phyloP scores from a whole-genome alignment of 2,329 filamentous ascomycete genomes.

The Ramularia collo-cygni region DNA sequence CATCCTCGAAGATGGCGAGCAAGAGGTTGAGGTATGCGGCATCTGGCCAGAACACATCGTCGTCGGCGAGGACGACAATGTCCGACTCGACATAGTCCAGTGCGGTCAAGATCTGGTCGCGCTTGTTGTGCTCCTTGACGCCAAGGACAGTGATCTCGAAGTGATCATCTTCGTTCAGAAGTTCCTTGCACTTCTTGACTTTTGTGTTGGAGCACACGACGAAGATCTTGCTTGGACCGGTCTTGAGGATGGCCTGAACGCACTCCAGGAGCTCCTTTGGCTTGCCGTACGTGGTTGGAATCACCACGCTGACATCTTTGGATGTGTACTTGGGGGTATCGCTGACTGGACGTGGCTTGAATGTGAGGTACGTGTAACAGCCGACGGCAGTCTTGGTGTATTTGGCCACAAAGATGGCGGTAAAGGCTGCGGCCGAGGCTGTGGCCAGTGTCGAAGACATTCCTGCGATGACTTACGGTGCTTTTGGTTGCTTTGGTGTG shows the following conservation, averaged over 20 bases:
- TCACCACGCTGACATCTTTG: conserved; percentile 26
- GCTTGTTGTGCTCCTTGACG: conserved; percentile 30
- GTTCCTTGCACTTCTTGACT: conserved; percentile 16
- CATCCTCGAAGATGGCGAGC: conserved; percentile 37
- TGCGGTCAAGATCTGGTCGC: conserved; percentile 28
- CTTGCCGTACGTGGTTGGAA: conserved; percentile 31
- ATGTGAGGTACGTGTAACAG: conserved; percentile 23
- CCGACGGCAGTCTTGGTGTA: conserved; percentile 27
- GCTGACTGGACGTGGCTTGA: conserved; percentile 22
- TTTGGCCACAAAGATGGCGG: conserved; percentile 18
- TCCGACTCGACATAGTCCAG: conserved; percentile 24
- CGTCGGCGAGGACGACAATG: conserved; percentile 30
- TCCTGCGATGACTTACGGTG: too few species aligned
- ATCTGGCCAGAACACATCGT: conserved; percentile 31
- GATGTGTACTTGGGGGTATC: conserved; percentile 21
- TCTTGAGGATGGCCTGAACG: conserved; percentile 20
- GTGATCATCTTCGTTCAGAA: conserved; percentile 3
- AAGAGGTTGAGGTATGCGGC: conserved; percentile 25
- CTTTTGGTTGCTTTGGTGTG: too few species aligned
- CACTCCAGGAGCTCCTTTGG: conserved; percentile 25
- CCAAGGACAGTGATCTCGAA: conserved; percentile 25
- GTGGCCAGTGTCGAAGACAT: too few species aligned
- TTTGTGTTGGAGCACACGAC: conserved; percentile 25
- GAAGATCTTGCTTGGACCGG: conserved; percentile 22
- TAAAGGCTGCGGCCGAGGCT: conserved; percentile 11